Evolutionary conservation across 2,329 filamentous ascomycete species (phyloP), one percentile per base, ranked within the genome.

Genomic region (Elsinoe perseae): DNA sequence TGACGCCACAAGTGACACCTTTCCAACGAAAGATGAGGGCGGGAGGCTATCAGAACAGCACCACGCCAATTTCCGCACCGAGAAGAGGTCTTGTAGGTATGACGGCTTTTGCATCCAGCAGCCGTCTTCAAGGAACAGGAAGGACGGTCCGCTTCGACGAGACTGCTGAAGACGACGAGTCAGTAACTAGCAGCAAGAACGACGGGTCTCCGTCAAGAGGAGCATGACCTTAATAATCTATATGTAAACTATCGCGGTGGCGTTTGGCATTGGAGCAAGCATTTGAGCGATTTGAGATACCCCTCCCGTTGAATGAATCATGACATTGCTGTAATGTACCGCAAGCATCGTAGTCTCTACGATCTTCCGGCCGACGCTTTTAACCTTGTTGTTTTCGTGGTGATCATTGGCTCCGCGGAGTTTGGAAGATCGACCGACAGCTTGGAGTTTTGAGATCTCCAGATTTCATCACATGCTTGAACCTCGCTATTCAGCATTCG

Each of bases 21-120:
- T 72, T 72, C 50, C 64, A 67, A 20, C 62, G 68, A 3, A 72
- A 71, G 54, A 58, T 72, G 40, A 60, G 69, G 5, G 67, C 66
- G 14, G 65, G 66, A 16, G 69, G 69, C n/a, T 64, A 57, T 57
- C 54, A 18, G 30, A 56, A 56, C 8, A 56, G 42, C 25, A 46
- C 53, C 8, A 56, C 53, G n/a, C 53, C 53, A 14, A 8, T 34
- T 21, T 12, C 40, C 4, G 20, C n/a, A 8, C 53, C 53, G 25
- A 28, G 7, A 25, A 53, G 9, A 9, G 50, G n/a, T n/a, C 50
- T 18, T 8, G n/a, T 21, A 4, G 16, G 28, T 6, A 53, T 36
- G 21, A 23, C 40, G 20, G 14, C 28, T 23, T 56, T 56, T 36
- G 42, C 18, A 7, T n/a, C 40, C 3, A 48, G 40, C 53, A 32